Evolutionary conservation across 1,139 yeast genomes (phyloP).

Genomic region (Geotrichum europaeum): DNA sequence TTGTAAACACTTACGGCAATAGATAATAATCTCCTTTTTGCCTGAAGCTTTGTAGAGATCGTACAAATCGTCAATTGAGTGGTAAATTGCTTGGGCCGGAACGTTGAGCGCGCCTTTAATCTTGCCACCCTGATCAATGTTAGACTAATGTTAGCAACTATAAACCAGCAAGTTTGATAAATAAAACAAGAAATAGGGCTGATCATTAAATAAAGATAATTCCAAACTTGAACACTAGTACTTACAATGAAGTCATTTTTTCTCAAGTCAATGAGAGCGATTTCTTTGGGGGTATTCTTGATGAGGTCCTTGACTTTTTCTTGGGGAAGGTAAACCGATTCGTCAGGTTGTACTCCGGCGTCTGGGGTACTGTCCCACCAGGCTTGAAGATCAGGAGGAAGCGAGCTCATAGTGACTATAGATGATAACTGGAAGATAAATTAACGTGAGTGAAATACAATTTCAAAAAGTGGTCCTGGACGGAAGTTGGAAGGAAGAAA

Average conservation of each 20-base stretch:
- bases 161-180: too few species aligned
- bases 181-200: too few species aligned
- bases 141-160: not conserved
- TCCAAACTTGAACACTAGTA: not conserved
- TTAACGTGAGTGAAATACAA: too few species aligned
- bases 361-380: conserved; percentile 26
- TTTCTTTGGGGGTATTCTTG: conserved; percentile 15
- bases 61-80: conserved; percentile 23
- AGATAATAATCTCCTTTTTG: conserved; percentile 22
- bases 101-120: conserved; percentile 26
- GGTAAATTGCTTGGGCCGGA: conserved; percentile 27
- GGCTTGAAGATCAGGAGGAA: conserved; percentile 19
- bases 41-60: conserved; percentile 23
- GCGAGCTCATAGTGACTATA: not conserved
- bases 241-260: conserved; percentile 22
- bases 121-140: conserved; percentile 21
- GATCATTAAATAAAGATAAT: not conserved
- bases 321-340: conserved; percentile 22
- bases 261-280: conserved; percentile 25
- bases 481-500: too few species aligned
- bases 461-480: too few species aligned
- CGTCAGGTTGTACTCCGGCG: conserved; percentile 16
- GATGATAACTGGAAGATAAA: not conserved
- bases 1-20: conserved; percentile 18
- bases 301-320: conserved; percentile 20